A percentile compares a stretch with the other conserved stretches of the same genome.
phyloP scores from a whole-genome alignment of 106 monocot species.

The Iris macrosiphon region DNA sequence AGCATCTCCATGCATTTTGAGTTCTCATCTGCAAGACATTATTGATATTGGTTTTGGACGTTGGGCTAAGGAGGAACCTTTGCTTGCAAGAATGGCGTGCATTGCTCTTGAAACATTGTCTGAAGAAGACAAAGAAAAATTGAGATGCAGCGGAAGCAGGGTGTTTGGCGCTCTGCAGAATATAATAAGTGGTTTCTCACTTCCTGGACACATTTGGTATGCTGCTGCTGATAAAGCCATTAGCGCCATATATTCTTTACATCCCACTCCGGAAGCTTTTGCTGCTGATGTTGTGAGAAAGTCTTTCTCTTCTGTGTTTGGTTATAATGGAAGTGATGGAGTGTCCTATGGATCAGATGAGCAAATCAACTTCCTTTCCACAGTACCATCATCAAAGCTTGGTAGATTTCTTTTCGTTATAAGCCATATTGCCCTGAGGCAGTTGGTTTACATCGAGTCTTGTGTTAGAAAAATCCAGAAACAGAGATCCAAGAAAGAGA shows the following conservation, averaged over 20 bases:
- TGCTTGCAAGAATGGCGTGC: constrained; percentile 94
- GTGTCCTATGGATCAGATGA: constrained; percentile 14
- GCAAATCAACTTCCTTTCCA: constrained; percentile 10
- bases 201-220: constrained; percentile 93
- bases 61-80: constrained; percentile 90
- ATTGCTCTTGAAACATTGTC: constrained; percentile 81
- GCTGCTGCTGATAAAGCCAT: constrained; percentile 87
- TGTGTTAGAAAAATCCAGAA: constrained; percentile 65
- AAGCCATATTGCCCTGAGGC: constrained; percentile 87
- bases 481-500: constrained; percentile 67
- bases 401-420: constrained; percentile 73
- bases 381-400: constrained; percentile 43
- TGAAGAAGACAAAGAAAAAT: constrained; percentile 71
- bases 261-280: constrained; percentile 81
- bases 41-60: constrained; percentile 99
- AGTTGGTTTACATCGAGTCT: constrained; percentile 81
- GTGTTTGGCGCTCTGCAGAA: constrained; percentile 57
- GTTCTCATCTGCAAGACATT: constrained; percentile 80
- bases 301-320: constrained; percentile 42
- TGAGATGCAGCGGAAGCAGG: constrained; percentile 39
- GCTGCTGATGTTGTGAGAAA: constrained; percentile 62
- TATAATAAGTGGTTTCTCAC: constrained; percentile 52
- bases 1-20: constrained; percentile 63
- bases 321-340: constrained; percentile 21
- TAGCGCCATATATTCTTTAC: constrained; percentile 61